Evolutionary conservation across 192 early-diverging fungal genomes (phyloP), one percentile per base, ranked within the genome.

Genomic region (Jimgerdemannia lactiflua): DNA sequence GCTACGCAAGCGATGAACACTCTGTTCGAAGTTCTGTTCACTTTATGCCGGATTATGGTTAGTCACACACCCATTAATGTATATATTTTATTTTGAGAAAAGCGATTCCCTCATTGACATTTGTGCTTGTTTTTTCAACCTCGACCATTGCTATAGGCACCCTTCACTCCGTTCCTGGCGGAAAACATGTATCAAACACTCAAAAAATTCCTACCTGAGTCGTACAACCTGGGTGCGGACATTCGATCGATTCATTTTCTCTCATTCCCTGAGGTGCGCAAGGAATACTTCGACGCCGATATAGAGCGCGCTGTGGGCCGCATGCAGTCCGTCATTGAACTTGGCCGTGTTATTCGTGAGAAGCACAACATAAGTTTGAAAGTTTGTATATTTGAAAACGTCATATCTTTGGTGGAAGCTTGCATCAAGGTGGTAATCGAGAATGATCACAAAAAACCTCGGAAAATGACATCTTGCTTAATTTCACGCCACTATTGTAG

Each of bases 171-270:
- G 14, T 98, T 95, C 91, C 87, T 99, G 81, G 91, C 94, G 39
- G 98, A 99, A 86, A 95, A 86, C 82, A 98, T 98, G 93, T 99
- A 97, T 88, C 96, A 98, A 86, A 92, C 92, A 64, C 87, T 99
- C 73, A 93, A 91, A 82, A 89, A 67, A 42, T 95, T 92, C 75
- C 69, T 95, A 74, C 92, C 93, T 4, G 77, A 83, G 67, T 78
- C 83, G 72, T 29, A 29, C 29, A 78, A 75, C 76, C 65, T 77
- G 65, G 78, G 82, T 59, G 89, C 84, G 42, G 96, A 99, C 78
- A 86, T 89, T 64, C 91, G 94, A 67, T 95, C 93, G 65, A 85
- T 99, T 67, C 98, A 99, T 86, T 99, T 99, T 86, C 87, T 98
- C 79, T 79, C 87, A 18, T 98, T 97, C 93, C 98, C 98, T 18